Conservation (phyloP, 768 basidiomycete genomes). For the Boletus subparvulus region DNA sequence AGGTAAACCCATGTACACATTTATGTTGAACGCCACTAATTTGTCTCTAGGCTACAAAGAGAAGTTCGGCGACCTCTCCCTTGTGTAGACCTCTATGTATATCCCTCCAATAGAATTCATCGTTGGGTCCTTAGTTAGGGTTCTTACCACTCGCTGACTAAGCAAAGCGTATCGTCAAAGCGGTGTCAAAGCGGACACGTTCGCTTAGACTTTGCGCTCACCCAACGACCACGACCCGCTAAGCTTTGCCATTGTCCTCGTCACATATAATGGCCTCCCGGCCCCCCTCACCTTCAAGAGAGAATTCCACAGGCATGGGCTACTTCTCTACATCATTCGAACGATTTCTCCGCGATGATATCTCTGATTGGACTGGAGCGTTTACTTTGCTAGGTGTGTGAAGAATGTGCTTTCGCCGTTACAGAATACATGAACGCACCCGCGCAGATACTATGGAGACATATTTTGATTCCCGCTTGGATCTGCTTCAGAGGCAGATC, state of each 20-base stretch:
- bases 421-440: not conserved
- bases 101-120: slow-evolving; percentile 23
- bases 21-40: not conserved
- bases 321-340: slow-evolving; percentile 73
- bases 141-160: slow-evolving; percentile 19
- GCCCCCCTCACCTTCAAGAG: slow-evolving; percentile 41
- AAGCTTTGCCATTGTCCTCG: slow-evolving; percentile 16
- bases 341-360: slow-evolving; percentile 71
- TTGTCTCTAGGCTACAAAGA: slow-evolving; percentile 74
- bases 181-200: not conserved
- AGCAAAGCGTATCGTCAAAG: slow-evolving; percentile 10
- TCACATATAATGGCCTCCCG: slow-evolving; percentile 34
- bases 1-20: slow-evolving; percentile 44
- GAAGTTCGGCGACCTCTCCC: slow-evolving; percentile 93
- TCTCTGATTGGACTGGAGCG: slow-evolving; percentile 74
- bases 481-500: slow-evolving; percentile 77
- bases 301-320: slow-evolving; percentile 37
- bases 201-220: slow-evolving; percentile 11
- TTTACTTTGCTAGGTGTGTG: slow-evolving; percentile 82
- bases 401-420: slow-evolving; percentile 1
- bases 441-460: slow-evolving; percentile 86
- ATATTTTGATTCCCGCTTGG: slow-evolving; percentile 88
- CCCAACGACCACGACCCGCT: slow-evolving; percentile 1
- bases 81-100: slow-evolving; percentile 61
- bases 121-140: not conserved